phyloP scores from a whole-genome alignment of 495 filamentous ascomycete genomes.

The Lineolata rhizophorae region DNA sequence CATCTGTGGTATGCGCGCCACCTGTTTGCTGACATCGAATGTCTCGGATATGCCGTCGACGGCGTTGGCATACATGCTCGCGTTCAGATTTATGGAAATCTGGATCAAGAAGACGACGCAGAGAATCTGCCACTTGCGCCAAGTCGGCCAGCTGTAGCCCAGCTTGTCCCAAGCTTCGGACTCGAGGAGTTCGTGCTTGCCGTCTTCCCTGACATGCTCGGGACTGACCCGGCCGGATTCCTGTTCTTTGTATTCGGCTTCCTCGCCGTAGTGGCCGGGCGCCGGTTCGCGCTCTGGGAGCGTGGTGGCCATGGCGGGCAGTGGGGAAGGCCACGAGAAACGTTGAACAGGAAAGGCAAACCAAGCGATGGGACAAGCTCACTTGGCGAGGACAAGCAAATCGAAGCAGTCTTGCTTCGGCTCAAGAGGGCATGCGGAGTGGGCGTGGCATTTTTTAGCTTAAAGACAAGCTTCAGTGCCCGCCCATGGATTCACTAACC shows the following conservation, averaged over 20 bases:
- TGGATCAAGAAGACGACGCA: constrained; percentile 35
- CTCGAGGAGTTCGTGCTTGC: constrained; percentile 27
- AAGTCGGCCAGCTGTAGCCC: constrained; percentile 27
- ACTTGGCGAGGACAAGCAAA: too few relatives aligned
- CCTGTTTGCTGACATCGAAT: constrained; percentile 9
- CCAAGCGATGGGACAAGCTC: too few relatives aligned
- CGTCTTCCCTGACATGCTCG: constrained; percentile 8
- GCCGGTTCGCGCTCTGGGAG: background rate
- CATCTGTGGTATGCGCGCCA: constrained; percentile 17
- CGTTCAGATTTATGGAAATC: constrained; percentile 36
- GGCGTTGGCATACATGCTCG: constrained; percentile 32
- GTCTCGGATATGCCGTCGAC: constrained; percentile 26
- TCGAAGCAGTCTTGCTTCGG: too few relatives aligned
- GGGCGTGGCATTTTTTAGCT: too few relatives aligned
- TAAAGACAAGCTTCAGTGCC: too few relatives aligned
- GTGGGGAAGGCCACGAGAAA: too few relatives aligned
- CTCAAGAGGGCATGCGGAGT: too few relatives aligned
- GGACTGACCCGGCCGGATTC: background rate
- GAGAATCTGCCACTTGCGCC: constrained; percentile 40
- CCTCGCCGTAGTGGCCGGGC: background rate
- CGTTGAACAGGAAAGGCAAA: too few relatives aligned
- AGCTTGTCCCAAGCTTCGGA: constrained; percentile 35
- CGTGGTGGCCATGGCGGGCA: too few relatives aligned
- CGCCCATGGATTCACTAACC: too few relatives aligned
- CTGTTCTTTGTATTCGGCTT: background rate